Percentiles rank a stretch among this genome's conserved stretches.
phyloP scores from a whole-genome alignment of 345 rosid species.

The Arabidopsis suecica region DNA sequence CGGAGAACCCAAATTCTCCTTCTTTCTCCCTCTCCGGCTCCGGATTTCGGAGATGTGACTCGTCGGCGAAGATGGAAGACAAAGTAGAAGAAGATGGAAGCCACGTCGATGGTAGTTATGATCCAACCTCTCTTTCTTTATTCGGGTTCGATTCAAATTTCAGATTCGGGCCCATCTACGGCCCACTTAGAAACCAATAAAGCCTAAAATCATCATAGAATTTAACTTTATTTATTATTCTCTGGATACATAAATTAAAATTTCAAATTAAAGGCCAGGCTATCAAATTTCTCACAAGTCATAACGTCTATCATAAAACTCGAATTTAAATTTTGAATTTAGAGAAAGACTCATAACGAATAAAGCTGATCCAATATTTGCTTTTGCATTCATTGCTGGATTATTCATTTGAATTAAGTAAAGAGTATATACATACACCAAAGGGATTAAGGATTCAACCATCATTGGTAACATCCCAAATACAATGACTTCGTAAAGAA shows the following conservation, averaged over 20 bases:
- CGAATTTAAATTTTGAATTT: background rate
- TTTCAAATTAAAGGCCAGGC: conserved; percentile 32
- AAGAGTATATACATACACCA: conserved; percentile 18
- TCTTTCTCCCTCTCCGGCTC: conserved; percentile 25
- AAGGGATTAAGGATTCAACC: conserved; percentile 16
- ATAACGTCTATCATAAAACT: conserved; percentile 2
- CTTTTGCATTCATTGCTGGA: background rate
- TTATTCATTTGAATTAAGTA: background rate
- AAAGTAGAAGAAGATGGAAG: conserved; percentile 36
- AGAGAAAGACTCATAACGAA: background rate
- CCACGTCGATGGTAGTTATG: conserved; percentile 29
- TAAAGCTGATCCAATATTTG: background rate
- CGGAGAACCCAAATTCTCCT: conserved; percentile 23
- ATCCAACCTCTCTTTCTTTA: conserved; percentile 31
- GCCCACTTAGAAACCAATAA: conserved; percentile 37
- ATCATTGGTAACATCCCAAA: conserved; percentile 18
- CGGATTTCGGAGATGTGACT: conserved; percentile 36
- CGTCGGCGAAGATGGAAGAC: conserved; percentile 56
- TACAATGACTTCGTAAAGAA: conserved; percentile 15
- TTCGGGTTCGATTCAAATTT: conserved; percentile 29
- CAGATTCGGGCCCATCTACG: conserved; percentile 34
- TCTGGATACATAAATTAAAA: background rate
- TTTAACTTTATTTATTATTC: background rate
- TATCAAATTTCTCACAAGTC: background rate
- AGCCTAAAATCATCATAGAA: conserved; percentile 12